Conservation (phyloP, 495 filamentous ascomycete species). For the Hyaloscypha finlandica region DNA sequence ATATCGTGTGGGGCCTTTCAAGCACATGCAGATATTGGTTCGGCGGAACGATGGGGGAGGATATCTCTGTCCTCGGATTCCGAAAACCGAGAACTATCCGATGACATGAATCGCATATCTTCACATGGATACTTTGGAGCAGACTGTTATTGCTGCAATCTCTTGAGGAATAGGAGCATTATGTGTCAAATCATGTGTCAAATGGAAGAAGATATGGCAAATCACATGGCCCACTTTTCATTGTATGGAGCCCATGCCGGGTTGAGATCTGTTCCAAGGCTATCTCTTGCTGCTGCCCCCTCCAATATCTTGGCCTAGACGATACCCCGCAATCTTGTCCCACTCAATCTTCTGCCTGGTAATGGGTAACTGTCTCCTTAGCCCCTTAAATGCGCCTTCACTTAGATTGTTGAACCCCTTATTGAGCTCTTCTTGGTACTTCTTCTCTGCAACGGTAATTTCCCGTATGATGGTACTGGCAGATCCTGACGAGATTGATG, state of each 20-base stretch:
- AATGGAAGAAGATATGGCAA: neutral
- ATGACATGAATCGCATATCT: neutral
- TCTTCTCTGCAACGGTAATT: slow-evolving; percentile 79
- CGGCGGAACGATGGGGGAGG: neutral
- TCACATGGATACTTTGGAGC: neutral
- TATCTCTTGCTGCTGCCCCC: slow-evolving; percentile 51
- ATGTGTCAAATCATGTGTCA: too few species aligned
- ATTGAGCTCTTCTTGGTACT: slow-evolving; percentile 96
- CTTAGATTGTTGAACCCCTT: slow-evolving; percentile 82
- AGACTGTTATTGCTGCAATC: neutral
- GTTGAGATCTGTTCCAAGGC: slow-evolving; percentile 6
- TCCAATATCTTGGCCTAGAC: slow-evolving; percentile 75
- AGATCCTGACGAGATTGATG: slow-evolving; percentile 58
- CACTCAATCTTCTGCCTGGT: slow-evolving; percentile 99
- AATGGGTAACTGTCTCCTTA: slow-evolving; percentile 91
- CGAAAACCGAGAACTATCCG: neutral
- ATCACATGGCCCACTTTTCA: neutral
- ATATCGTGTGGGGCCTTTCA: neutral
- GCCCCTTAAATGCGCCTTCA: slow-evolving; percentile 91
- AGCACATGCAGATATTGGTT: neutral
- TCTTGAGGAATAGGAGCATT: neutral
- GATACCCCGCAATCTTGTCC: slow-evolving; percentile 98
- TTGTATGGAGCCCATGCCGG: neutral
- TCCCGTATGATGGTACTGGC: slow-evolving; percentile 70
- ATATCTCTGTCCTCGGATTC: neutral